Base-by-base conservation (phyloP, 2,329 filamentous ascomycete genomes). In the Aspergillus japonicus region DNA sequence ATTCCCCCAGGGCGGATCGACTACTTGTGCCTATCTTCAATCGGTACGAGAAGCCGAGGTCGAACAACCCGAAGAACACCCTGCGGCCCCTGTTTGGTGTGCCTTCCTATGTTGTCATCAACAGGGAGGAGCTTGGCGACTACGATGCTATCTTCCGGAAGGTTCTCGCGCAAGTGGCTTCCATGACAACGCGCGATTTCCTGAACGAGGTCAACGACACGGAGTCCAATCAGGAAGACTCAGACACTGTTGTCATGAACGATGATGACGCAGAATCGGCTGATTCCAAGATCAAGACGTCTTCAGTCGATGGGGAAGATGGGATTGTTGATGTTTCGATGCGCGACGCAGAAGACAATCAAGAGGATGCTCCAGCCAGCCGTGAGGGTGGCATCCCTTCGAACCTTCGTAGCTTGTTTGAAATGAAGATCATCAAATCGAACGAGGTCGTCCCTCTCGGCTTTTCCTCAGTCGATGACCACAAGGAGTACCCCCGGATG, bases 271-370 rank as follows among this genome's bases (percentile, higher is more conserved):
- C 84, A 3, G 86, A 90, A 4, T 87, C 87, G 4, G 85, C 84
- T 10, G 89, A 90, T 64, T 82, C 85, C 23, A 89, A 89, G 70
- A 83, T 96, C 50, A 85, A 89, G 59, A 89, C 91, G 49, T 84
- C 86, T 29, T 96, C 93, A 3, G 85, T 96, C 2, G 89, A 93
- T 72, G 90, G 92, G 10, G 94, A 97, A 73, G 93, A 97, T 62
- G 91, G 91, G 62, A 86, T 97, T 69, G 90, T 98, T 5, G 91
- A 97, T 71, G 88, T 99, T 16, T 90, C 90, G 0, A 93, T 97
- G 88, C 87, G 87, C 56, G 89, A 92, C 67, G 78, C 80, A 2
- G 71, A 71, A 16, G 79, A 82, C 59, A 50, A 60, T 49, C 47
- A 62, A 8, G 65, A 68, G 49, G 62, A 65, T 12, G 58, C 63